Percentiles rank a stretch among this genome's conserved stretches.
phyloP scores from a whole-genome alignment of 164 flowering plant genomes.

The Vitis vinifera region DNA sequence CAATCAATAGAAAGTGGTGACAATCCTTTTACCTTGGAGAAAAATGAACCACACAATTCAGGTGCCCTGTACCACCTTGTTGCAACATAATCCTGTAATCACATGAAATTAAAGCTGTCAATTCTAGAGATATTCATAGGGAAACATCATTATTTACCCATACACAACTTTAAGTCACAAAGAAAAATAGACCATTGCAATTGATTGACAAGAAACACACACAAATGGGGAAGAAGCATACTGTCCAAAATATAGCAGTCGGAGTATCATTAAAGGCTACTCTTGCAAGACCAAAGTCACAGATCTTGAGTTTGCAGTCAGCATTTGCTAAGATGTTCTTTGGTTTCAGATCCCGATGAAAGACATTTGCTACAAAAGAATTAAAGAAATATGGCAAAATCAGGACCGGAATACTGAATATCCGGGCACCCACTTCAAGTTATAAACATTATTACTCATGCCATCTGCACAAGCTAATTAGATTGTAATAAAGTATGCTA shows the following conservation, averaged over 20 bases:
- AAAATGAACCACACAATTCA: constrained; percentile 95
- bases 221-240: constrained; percentile 23
- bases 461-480: background rate
- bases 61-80: constrained; percentile 99
- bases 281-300: constrained; percentile 93
- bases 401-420: constrained; percentile 6
- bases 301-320: constrained; percentile 86
- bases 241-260: constrained; percentile 94
- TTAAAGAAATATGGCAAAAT: constrained; percentile 1
- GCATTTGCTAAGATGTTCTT: constrained; percentile 89
- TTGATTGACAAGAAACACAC: background rate
- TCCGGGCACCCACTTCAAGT: background rate
- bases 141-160: background rate
- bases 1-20: background rate
- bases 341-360: constrained; percentile 86
- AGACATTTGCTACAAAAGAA: constrained; percentile 69
- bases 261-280: constrained; percentile 91
- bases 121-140: background rate
- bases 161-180: background rate
- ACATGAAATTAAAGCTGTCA: background rate
- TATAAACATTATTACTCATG: background rate
- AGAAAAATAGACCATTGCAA: background rate
- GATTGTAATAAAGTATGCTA: background rate
- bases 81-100: constrained; percentile 88
- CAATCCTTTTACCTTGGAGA: constrained; percentile 72